Conservation (phyloP, 2,329 filamentous ascomycete genomes). For the Berkeleyomyces rouxiae region DNA sequence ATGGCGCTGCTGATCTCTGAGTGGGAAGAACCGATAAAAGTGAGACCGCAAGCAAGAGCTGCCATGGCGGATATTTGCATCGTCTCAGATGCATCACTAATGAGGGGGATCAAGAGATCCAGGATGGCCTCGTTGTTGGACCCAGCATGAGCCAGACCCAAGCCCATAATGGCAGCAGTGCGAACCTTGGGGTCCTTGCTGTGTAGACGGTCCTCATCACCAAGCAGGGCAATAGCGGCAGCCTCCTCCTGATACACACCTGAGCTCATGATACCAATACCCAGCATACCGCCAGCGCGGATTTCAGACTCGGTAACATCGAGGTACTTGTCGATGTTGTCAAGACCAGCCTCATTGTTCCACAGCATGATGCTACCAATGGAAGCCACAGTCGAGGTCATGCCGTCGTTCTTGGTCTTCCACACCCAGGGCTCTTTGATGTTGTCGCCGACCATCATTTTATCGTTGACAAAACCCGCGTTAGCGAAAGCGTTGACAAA, state of each 20-base stretch:
- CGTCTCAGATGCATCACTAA: conserved; percentile 65
- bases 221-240: conserved; percentile 72
- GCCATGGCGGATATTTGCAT: conserved; percentile 98
- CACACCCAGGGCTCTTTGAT: conserved; percentile 91
- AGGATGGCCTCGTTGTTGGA: conserved; percentile 84
- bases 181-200: conserved; percentile 62
- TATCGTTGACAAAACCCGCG: conserved; percentile 86
- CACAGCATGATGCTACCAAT: conserved; percentile 81
- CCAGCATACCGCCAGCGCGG: conserved; percentile 78
- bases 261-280: conserved; percentile 89
- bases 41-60: conserved; percentile 72
- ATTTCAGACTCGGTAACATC: conserved; percentile 56
- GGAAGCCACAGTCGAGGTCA: conserved; percentile 91
- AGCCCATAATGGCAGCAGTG: conserved; percentile 83
- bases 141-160: conserved; percentile 85
- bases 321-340: conserved; percentile 89
- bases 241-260: conserved; percentile 82
- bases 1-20: conserved; percentile 84
- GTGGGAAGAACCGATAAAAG: conserved; percentile 86
- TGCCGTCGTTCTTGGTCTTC: conserved; percentile 97
- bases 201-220: conserved; percentile 62
- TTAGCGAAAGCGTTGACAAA: conserved; percentile 98
- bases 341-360: conserved; percentile 82
- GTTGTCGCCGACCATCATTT: conserved; percentile 87
- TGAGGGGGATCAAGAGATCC: conserved; percentile 70